Percentiles rank a stretch among this genome's conserved stretches.
Evolutionary conservation across 257 asterid species (phyloP).

Genomic region (Dorcoceras hygrometricum): DNA sequence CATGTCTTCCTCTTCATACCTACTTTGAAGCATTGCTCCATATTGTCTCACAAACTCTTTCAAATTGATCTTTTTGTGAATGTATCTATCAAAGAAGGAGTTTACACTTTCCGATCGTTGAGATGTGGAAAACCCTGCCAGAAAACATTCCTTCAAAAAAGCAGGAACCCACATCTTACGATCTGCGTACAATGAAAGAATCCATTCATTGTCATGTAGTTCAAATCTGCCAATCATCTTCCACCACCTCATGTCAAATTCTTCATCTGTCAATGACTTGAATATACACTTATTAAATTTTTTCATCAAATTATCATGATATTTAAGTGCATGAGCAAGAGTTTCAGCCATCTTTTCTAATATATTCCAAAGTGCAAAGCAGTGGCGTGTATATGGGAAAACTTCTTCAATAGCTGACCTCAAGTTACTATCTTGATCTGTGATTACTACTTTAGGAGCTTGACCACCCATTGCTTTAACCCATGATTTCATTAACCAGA

Average conservation of each 20-base stretch:
- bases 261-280: constrained; percentile 80
- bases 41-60: constrained; percentile 90
- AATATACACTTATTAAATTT: constrained; percentile 83
- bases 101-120: constrained; percentile 78
- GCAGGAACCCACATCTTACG: constrained; percentile 85
- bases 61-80: constrained; percentile 74
- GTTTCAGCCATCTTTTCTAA: constrained; percentile 66
- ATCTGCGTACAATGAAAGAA: constrained; percentile 72
- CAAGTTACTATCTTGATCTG: constrained; percentile 68
- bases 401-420: constrained; percentile 72
- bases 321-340: constrained; percentile 62
- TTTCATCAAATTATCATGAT: constrained; percentile 56
- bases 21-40: constrained; percentile 68
- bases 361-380: constrained; percentile 89
- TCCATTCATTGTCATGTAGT: constrained; percentile 89
- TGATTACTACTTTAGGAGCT: constrained; percentile 72
- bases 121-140: constrained; percentile 78
- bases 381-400: constrained; percentile 67
- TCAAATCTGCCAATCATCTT: constrained; percentile 89
- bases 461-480: constrained; percentile 84
- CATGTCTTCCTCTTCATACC: constrained; percentile 90
- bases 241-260: constrained; percentile 98
- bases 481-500: constrained; percentile 97
- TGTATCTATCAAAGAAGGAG: constrained; percentile 80
- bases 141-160: constrained; percentile 65